Evolutionary conservation across 164 flowering plant genomes (phyloP), one percentile per base, ranked within the genome.

Genomic region (Macadamia integrifolia): DNA sequence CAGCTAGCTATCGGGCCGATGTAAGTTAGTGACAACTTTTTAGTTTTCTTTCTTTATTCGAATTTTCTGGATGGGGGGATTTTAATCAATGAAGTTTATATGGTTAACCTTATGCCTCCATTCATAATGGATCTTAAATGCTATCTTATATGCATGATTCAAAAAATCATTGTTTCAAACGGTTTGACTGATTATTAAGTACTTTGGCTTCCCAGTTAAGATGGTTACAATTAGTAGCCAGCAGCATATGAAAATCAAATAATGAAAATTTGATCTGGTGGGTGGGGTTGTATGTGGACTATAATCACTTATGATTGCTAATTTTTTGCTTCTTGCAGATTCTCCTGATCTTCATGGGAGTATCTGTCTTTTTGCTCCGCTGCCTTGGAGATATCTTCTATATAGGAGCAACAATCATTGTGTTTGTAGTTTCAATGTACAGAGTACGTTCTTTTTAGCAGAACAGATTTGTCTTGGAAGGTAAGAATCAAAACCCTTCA

Each of bases 1-100:
- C 98, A 60, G 96, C 94, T 65, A 88, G 98, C 5, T 84, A 93
- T 68, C 72, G 73, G 68, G 40, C 66, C 57, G 81, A 84, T 61
- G 82, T 76, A 64, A 13, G 72, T 66, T 61, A 65, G 46, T 68
- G 40, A 7, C 9, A 28, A 17, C 17, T 53, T 65, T 15, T 12
- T 18, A 18, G 12, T 44, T 55, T 46, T 61, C 29, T 30, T 18
- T 1, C 4, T 55, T 43, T 14, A 68, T 61, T 56, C 23, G 11
- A 32, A 62, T 4, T 40, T 66, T 7, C 40, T 2, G 29, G n/a
- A 49, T 1, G 52, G 6, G 35, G 13, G 17, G 17, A 18, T 28
- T 30, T 46, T 8, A 11, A 46, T 46, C 9, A 11, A 46, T 8
- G 50, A 11, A 46, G 7, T 9, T 3, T 46, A 11, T 46, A 46